These are phyloP conservation scores for Sclerotinia spermophila DNA, from an alignment of 2,329 filamentous ascomycete species.

Conservation along the genomic window DNA sequence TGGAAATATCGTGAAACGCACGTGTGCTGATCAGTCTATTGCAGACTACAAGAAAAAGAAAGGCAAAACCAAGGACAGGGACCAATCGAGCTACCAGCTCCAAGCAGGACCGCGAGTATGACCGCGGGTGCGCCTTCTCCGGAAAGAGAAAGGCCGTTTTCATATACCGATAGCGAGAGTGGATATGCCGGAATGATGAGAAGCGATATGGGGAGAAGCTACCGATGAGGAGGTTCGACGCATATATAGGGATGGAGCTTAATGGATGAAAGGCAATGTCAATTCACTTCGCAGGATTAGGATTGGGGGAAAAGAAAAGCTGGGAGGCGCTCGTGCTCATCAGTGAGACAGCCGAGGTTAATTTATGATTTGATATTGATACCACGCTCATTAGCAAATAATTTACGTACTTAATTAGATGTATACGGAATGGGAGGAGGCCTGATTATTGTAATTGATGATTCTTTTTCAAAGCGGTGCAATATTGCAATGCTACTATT, in stretches of 20 bases:
- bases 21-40: not conserved
- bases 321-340: not conserved
- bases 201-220: not conserved
- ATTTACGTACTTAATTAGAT: not conserved
- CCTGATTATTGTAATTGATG: not conserved
- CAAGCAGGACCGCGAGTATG: slow-evolving; percentile 14
- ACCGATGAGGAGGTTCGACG: not conserved
- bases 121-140: slow-evolving; percentile 9
- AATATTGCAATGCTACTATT: not conserved
- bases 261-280: not conserved
- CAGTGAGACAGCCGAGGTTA: not conserved
- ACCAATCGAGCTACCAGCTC: slow-evolving; percentile 10
- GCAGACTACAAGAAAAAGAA: slow-evolving; percentile 6
- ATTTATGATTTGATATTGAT: slow-evolving; percentile 4
- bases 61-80: slow-evolving; percentile 12
- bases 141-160: slow-evolving; percentile 10
- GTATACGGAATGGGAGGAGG: not conserved
- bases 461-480: no score
- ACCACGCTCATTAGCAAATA: slow-evolving; percentile 3
- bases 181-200: slow-evolving; percentile 18
- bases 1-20: not conserved
- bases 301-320: not conserved
- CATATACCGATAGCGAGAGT: slow-evolving; percentile 16
- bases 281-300: not conserved
- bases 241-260: not conserved